These are phyloP conservation scores for Alternaria infectoria DNA, from an alignment of 2,329 filamentous ascomycete species.

Conservation along the genomic window DNA sequence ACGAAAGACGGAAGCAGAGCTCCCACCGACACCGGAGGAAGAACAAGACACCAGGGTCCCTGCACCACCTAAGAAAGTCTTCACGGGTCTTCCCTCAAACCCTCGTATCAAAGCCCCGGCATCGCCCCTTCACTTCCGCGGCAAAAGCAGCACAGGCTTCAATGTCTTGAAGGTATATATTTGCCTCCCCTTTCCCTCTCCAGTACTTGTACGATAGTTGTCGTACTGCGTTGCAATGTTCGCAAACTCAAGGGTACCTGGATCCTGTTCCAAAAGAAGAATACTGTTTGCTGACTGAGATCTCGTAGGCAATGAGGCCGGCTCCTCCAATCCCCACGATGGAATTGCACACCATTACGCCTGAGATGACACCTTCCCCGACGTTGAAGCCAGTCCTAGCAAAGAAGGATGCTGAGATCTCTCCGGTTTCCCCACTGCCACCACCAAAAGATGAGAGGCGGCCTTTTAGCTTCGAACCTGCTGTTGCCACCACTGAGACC, in stretches of 20 bases:
- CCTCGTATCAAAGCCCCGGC: slow-evolving; percentile 31
- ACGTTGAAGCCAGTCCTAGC: slow-evolving; percentile 23
- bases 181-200: slow-evolving; percentile 29
- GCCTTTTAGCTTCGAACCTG: slow-evolving; percentile 36
- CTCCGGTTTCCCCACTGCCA: slow-evolving; percentile 29
- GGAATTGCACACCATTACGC: slow-evolving; percentile 32
- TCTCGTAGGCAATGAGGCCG: slow-evolving; percentile 26
- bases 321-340: slow-evolving; percentile 24
- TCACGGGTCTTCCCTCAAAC: slow-evolving; percentile 39
- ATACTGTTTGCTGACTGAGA: not conserved
- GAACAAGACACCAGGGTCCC: slow-evolving; percentile 19
- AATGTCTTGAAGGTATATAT: slow-evolving; percentile 46
- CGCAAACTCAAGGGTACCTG: slow-evolving; percentile 12
- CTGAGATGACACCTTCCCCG: slow-evolving; percentile 40
- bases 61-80: slow-evolving; percentile 30
- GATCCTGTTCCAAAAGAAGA: not conserved
- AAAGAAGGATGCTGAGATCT: slow-evolving; percentile 21
- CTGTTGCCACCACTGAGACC: not conserved
- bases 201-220: slow-evolving; percentile 27
- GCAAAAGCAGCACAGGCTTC: slow-evolving; percentile 48
- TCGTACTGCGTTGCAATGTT: slow-evolving; percentile 10
- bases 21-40: slow-evolving; percentile 44
- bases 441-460: slow-evolving; percentile 21
- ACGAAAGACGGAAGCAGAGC: slow-evolving; percentile 15
- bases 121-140: slow-evolving; percentile 38